A percentile compares a stretch with the other conserved stretches of the same genome.
Conservation (phyloP, 495 filamentous ascomycete genomes). For the Hypoxylon rickii region DNA sequence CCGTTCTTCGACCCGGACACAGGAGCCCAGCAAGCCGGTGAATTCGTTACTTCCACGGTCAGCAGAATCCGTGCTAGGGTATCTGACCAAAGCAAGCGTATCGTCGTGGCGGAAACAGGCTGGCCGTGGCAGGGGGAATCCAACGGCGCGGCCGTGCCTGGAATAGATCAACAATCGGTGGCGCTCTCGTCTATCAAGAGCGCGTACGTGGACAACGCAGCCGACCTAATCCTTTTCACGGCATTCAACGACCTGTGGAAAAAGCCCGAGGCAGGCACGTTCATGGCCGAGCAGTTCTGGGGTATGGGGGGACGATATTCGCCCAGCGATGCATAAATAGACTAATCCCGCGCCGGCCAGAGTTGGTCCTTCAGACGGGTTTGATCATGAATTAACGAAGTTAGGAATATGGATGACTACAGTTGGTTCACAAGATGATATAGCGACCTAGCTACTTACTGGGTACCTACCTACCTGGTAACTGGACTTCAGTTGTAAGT, state of each 20-base stretch:
- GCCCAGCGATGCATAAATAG: constrained; percentile 26
- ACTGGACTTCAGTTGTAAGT: too few relatives aligned
- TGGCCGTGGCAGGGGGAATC: constrained; percentile 72
- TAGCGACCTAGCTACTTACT: neutral
- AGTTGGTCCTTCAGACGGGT: too few relatives aligned
- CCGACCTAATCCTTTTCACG: constrained; percentile 69
- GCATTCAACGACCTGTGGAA: constrained; percentile 84
- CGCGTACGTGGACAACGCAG: constrained; percentile 50
- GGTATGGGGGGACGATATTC: constrained; percentile 55
- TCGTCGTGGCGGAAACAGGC: constrained; percentile 73
- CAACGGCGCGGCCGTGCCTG: constrained; percentile 69
- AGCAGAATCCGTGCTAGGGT: constrained; percentile 43
- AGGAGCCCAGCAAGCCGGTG: constrained; percentile 61
- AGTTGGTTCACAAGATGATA: constrained; percentile 28
- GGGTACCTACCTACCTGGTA: too few relatives aligned
- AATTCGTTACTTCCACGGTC: constrained; percentile 64
- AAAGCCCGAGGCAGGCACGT: constrained; percentile 63
- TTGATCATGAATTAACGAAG: constrained; percentile 21
- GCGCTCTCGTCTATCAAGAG: constrained; percentile 67
- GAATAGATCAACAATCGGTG: constrained; percentile 60
- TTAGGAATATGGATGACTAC: constrained; percentile 25
- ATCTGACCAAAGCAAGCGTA: constrained; percentile 38
- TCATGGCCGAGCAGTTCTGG: constrained; percentile 75
- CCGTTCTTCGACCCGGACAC: constrained; percentile 77
- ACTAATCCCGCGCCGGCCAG: too few relatives aligned